Conservation (phyloP, 495 filamentous ascomycete genomes). For the Xylaria sp. region DNA sequence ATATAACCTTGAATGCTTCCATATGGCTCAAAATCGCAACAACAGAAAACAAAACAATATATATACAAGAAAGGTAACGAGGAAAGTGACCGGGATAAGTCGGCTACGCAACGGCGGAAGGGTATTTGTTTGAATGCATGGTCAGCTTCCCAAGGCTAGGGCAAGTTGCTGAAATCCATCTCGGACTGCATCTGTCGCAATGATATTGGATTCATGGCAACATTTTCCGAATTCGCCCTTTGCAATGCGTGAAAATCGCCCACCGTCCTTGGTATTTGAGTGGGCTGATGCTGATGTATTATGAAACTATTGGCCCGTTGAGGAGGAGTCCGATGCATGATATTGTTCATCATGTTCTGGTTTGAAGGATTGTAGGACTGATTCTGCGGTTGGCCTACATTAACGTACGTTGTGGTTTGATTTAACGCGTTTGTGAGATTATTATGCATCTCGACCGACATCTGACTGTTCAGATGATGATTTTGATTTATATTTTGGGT, state of each 20-base stretch:
- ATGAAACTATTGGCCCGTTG: constrained; percentile 52
- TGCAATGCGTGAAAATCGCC: constrained; percentile 56
- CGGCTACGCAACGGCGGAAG: no score
- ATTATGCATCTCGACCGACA: constrained; percentile 43
- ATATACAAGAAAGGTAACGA: constrained; percentile 19
- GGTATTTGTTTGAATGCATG: neutral
- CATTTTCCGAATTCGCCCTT: constrained; percentile 50
- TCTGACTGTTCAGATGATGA: constrained; percentile 44
- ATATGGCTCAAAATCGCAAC: neutral
- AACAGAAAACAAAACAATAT: neutral
- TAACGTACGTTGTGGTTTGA: constrained; percentile 31
- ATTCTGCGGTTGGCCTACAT: constrained; percentile 38
- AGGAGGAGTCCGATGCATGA: constrained; percentile 48
- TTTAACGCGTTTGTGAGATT: constrained; percentile 40
- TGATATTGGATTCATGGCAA: constrained; percentile 45
- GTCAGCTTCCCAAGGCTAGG: neutral
- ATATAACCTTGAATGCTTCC: neutral
- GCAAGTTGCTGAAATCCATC: constrained; percentile 40
- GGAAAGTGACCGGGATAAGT: neutral
- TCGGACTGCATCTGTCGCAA: constrained; percentile 40
- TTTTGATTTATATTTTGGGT: constrained; percentile 45
- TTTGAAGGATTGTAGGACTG: constrained; percentile 30
- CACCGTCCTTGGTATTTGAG: constrained; percentile 48
- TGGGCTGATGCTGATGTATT: constrained; percentile 42
- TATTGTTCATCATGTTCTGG: constrained; percentile 36